Conservation (phyloP, 1,284 basidiomycete genomes). For the Cryptococcus sp. region DNA sequence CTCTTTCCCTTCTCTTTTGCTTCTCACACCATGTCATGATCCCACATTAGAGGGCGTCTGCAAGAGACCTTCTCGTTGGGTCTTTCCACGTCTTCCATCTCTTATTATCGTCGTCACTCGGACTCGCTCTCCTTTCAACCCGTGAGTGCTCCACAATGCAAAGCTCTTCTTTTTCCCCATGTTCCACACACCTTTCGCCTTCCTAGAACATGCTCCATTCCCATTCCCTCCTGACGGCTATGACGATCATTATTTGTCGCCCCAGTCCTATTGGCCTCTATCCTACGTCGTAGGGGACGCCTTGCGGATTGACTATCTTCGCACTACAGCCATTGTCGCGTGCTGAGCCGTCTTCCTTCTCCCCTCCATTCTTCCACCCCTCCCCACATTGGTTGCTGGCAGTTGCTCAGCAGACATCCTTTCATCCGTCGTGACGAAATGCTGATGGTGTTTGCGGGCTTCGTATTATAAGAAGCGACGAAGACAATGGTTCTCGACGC, state of each 20-base stretch:
- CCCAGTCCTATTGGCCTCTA: conserved; percentile 51
- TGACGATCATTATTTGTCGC: conserved; percentile 49
- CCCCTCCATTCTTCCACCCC: conserved; percentile 1
- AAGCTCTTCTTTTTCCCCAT: too few relatives aligned
- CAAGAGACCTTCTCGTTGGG: too few relatives aligned
- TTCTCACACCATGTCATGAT: too few relatives aligned
- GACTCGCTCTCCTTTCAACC: not conserved
- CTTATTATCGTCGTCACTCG: not conserved
- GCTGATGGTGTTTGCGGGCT: too few relatives aligned
- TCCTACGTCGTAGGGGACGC: conserved; percentile 41
- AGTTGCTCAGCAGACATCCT: not conserved
- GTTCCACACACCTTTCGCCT: not conserved
- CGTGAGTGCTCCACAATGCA: not conserved
- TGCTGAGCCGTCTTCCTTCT: conserved; percentile 32
- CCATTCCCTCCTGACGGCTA: conserved; percentile 15
- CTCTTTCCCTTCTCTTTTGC: too few relatives aligned
- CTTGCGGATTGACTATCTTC: conserved; percentile 43
- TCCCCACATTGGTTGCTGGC: not conserved
- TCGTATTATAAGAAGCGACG: too few relatives aligned
- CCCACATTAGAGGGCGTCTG: too few relatives aligned
- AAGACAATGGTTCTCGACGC: not conserved
- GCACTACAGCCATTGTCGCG: conserved; percentile 45
- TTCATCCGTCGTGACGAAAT: not conserved
- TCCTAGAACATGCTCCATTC: not conserved
- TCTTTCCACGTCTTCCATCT: too few relatives aligned